Conservation (phyloP, 1,284 basidiomycete species). For the Peniophora sp. region DNA sequence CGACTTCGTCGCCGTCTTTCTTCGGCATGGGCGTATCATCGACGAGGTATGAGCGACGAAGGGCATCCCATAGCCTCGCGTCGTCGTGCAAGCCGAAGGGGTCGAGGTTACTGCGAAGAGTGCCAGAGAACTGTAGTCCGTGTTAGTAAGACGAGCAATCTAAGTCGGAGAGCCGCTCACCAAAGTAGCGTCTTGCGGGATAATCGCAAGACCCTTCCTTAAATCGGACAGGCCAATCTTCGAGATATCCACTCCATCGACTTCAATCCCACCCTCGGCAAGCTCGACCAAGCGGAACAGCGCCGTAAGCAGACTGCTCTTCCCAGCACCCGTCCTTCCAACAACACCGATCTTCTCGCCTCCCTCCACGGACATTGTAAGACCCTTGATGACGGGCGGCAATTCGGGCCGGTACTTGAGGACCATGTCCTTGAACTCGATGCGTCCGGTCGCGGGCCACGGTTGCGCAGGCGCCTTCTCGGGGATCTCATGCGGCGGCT, state of each 20-base stretch:
- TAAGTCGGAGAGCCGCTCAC: constrained; percentile 31
- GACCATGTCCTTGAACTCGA: constrained; percentile 56
- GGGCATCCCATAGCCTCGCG: constrained; percentile 73
- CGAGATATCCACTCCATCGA: constrained; percentile 65
- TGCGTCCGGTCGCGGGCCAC: constrained; percentile 64
- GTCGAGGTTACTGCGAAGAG: constrained; percentile 75
- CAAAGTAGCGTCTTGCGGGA: constrained; percentile 75
- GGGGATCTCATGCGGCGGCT: constrained; percentile 62
- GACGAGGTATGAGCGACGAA: constrained; percentile 73
- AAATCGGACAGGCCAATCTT: constrained; percentile 60
- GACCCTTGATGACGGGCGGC: constrained; percentile 58
- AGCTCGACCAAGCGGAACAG: constrained; percentile 46
- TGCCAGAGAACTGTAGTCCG: constrained; percentile 56
- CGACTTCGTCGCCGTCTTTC: constrained; percentile 9
- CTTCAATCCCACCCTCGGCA: constrained; percentile 51
- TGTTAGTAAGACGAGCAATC: not conserved
- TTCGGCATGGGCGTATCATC: constrained; percentile 25
- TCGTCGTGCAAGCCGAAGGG: constrained; percentile 74
- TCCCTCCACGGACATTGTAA: constrained; percentile 56
- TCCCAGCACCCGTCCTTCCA: constrained; percentile 74
- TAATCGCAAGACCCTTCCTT: constrained; percentile 68
- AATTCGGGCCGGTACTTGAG: constrained; percentile 69
- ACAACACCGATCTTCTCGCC: constrained; percentile 91
- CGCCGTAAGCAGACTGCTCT: constrained; percentile 56
- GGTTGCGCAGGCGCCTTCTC: constrained; percentile 46